A percentile compares a stretch with the other conserved stretches of the same genome.
These are phyloP conservation scores for Phialophora expanda DNA, from an alignment of 2,329 filamentous ascomycete genomes.

Conservation along the genomic window DNA sequence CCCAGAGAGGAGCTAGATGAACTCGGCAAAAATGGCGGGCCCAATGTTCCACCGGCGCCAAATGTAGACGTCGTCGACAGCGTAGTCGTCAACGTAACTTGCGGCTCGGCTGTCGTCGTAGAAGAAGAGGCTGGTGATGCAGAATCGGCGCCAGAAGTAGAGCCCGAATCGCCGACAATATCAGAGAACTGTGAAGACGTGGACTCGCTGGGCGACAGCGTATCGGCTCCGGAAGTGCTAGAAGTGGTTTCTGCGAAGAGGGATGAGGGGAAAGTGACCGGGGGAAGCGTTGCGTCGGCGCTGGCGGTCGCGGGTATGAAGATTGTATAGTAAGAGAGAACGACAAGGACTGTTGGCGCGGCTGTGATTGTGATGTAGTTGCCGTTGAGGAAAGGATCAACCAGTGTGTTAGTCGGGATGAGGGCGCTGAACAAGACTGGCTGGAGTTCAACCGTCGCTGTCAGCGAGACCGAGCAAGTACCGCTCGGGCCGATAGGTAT, in stretches of 20 bases:
- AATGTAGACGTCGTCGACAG: neutral
- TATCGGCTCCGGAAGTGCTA: too few relatives aligned
- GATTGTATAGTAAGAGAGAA: neutral
- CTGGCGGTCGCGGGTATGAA: neutral
- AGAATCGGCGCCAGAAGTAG: too few relatives aligned
- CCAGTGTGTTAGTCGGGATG: constrained; percentile 1
- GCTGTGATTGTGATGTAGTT: neutral
- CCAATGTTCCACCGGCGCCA: neutral
- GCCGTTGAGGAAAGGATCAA: constrained; percentile 7
- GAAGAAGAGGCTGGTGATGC: too few relatives aligned
- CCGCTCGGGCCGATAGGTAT: constrained; percentile 8
- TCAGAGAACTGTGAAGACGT: neutral
- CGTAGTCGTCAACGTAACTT: too few relatives aligned
- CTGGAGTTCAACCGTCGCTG: constrained; percentile 8
- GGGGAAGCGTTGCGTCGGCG: neutral
- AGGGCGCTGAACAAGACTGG: constrained; percentile 17
- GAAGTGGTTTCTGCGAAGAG: neutral
- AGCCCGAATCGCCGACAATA: neutral
- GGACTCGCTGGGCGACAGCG: neutral
- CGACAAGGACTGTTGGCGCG: neutral
- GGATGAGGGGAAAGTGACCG: neutral
- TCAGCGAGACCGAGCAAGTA: constrained; percentile 9
- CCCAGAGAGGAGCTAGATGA: neutral
- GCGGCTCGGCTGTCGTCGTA: too few relatives aligned
- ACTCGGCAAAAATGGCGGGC: neutral